Conservation (phyloP, 108 stramenopile species). For the Nitzschia sp. region DNA sequence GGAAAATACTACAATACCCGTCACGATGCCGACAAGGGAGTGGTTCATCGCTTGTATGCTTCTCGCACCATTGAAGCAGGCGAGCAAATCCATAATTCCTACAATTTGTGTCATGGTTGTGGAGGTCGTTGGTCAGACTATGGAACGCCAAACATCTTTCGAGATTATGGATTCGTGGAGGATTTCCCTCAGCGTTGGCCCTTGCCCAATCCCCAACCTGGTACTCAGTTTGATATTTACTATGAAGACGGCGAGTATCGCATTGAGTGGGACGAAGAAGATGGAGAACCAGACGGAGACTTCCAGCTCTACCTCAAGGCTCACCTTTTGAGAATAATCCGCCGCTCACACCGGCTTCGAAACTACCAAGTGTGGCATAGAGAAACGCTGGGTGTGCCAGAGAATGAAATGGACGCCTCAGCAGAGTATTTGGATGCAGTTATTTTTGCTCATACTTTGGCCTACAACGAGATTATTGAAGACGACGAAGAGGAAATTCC, state of each 20-base stretch:
- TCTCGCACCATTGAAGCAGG: slow-evolving; percentile 46
- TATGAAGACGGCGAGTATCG: background rate
- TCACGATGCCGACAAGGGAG: slow-evolving; percentile 9
- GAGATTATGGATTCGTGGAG: slow-evolving; percentile 81
- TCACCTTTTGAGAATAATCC: background rate
- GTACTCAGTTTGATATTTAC: slow-evolving; percentile 4
- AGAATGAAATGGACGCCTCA: slow-evolving; percentile 26
- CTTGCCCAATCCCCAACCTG: slow-evolving; percentile 32
- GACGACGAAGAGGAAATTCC: slow-evolving; percentile 20
- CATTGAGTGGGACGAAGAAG: slow-evolving; percentile 1
- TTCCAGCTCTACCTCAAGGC: background rate
- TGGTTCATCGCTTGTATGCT: slow-evolving; percentile 26
- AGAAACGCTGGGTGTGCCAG: slow-evolving; percentile 13
- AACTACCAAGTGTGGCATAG: background rate
- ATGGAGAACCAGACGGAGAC: no score
- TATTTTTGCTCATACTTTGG: slow-evolving; percentile 17
- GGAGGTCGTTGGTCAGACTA: slow-evolving; percentile 24
- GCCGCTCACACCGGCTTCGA: background rate
- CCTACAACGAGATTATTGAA: slow-evolving; percentile 16
- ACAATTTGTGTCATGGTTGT: slow-evolving; percentile 67
- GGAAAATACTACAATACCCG: slow-evolving; percentile 40
- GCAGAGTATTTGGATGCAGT: slow-evolving; percentile 33
- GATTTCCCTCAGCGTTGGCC: slow-evolving; percentile 73
- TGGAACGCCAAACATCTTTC: slow-evolving; percentile 68
- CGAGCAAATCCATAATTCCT: slow-evolving; percentile 63